Conservation (phyloP, 176 grass and related monocot species). For the Coix lacrymajobi region DNA sequence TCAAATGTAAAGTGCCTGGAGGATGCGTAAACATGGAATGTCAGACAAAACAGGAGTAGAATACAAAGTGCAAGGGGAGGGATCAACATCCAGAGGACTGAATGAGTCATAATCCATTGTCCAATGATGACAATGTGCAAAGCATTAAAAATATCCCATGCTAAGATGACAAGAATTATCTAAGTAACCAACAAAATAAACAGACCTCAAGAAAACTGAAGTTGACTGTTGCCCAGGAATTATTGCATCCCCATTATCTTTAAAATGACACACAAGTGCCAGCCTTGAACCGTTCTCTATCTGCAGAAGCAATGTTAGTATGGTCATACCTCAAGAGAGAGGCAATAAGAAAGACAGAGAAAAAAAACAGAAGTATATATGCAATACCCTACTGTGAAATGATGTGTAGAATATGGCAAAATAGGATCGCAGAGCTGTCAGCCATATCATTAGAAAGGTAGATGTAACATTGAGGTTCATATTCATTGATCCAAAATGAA, state of each 20-base stretch:
- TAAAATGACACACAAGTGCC: constrained; percentile 70
- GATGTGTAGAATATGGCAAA: background rate
- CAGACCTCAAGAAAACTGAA: constrained; percentile 81
- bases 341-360: background rate
- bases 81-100: background rate
- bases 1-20: constrained; percentile 53
- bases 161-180: constrained; percentile 22
- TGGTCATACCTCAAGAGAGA: constrained; percentile 6
- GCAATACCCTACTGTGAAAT: background rate
- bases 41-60: background rate
- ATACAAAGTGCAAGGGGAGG: background rate
- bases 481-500: background rate
- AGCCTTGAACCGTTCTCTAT: constrained; percentile 75
- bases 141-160: background rate
- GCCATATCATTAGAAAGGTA: background rate
- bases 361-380: background rate
- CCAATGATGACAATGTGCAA: constrained; percentile 2
- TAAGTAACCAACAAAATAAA: constrained; percentile 12
- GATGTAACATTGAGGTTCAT: background rate
- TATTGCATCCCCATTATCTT: constrained; percentile 57
- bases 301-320: constrained; percentile 51
- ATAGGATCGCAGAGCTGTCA: background rate
- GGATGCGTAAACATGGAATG: constrained; percentile 20
- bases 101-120: constrained; percentile 13
- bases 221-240: constrained; percentile 56